Evolutionary conservation across 2,329 filamentous ascomycete genomes (phyloP).

Genomic region (Plenodomus biglobosus): DNA sequence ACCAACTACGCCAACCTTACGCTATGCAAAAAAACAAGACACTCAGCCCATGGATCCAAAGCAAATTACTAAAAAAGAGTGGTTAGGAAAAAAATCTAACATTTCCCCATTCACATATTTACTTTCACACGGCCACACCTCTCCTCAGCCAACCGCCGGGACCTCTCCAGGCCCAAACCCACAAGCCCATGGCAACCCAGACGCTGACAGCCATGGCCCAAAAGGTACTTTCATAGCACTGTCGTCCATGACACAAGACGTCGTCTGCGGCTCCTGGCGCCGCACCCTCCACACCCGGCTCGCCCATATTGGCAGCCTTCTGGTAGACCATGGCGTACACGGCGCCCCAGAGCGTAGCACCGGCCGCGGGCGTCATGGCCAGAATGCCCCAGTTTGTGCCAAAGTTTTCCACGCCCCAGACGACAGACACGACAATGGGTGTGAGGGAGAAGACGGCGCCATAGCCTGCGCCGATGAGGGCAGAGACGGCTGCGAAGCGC

Average conservation of each 20-base stretch:
- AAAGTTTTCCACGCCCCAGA: conserved; percentile 99
- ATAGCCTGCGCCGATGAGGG: conserved; percentile 85
- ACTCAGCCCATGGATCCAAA: neutral
- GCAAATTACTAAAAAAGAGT: neutral
- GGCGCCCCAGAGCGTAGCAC: conserved; percentile 85
- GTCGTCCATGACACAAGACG: conserved; percentile 74
- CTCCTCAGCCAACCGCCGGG: conserved; percentile 72
- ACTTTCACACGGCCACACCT: conserved; percentile 66
- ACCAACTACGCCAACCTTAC: neutral
- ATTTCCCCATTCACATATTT: neutral
- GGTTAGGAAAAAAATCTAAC: conserved; percentile 4
- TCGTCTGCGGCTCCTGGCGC: conserved; percentile 46
- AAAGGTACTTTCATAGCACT: conserved; percentile 79
- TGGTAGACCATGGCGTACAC: conserved; percentile 86
- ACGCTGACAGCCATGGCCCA: conserved; percentile 85
- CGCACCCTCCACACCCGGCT: conserved; percentile 33
- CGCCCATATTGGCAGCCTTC: conserved; percentile 56
- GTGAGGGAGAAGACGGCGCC: conserved; percentile 87
- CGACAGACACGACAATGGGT: conserved; percentile 91
- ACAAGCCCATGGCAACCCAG: conserved; percentile 72
- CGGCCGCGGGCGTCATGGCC: conserved; percentile 84
- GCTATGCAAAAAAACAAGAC: neutral
- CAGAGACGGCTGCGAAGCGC: conserved; percentile 83
- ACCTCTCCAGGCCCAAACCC: conserved; percentile 81
- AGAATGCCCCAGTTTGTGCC: conserved; percentile 97